A percentile compares a stretch with the other conserved stretches of the same genome.
phyloP scores from a whole-genome alignment of 192 early-diverging fungal species.

The Podila verticillata region DNA sequence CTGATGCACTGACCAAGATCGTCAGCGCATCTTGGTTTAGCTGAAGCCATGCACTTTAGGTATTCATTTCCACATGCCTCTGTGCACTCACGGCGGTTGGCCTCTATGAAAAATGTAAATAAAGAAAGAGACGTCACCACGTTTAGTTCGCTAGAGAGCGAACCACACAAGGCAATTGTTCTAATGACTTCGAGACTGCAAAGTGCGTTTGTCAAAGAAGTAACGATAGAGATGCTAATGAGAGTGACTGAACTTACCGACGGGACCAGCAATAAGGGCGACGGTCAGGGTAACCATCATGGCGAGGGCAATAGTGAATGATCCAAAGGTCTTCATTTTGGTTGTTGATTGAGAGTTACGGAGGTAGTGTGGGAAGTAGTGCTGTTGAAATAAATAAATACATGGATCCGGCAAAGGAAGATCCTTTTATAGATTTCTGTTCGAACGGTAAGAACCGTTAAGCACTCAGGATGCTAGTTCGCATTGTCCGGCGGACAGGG shows the following conservation, averaged over 20 bases:
- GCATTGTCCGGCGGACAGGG: neutral
- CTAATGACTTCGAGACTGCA: slow-evolving; percentile 3
- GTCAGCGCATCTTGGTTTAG: neutral
- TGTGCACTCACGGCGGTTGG: neutral
- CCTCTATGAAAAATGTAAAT: neutral
- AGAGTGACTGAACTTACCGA: neutral
- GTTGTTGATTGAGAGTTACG: neutral
- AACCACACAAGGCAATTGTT: neutral
- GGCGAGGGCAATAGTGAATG: slow-evolving; percentile 3
- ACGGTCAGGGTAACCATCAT: slow-evolving; percentile 8
- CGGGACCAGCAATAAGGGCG: slow-evolving; percentile 1
- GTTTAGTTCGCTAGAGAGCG: slow-evolving; percentile 2
- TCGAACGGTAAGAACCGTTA: neutral
- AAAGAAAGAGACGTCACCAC: slow-evolving; percentile 4
- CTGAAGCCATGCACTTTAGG: neutral
- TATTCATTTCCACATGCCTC: neutral
- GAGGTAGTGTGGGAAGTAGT: slow-evolving; percentile 4
- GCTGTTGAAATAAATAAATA: slow-evolving; percentile 5
- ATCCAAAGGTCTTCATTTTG: slow-evolving; percentile 6
- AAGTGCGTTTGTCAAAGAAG: slow-evolving; percentile 6
- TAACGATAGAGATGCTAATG: slow-evolving; percentile 3
- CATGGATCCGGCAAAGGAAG: neutral
- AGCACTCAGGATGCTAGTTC: slow-evolving; percentile 1
- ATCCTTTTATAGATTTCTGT: slow-evolving; percentile 10
- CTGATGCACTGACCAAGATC: neutral